Conservation (phyloP, 805 yeast species). For the Hanseniaspora valbyensis region DNA sequence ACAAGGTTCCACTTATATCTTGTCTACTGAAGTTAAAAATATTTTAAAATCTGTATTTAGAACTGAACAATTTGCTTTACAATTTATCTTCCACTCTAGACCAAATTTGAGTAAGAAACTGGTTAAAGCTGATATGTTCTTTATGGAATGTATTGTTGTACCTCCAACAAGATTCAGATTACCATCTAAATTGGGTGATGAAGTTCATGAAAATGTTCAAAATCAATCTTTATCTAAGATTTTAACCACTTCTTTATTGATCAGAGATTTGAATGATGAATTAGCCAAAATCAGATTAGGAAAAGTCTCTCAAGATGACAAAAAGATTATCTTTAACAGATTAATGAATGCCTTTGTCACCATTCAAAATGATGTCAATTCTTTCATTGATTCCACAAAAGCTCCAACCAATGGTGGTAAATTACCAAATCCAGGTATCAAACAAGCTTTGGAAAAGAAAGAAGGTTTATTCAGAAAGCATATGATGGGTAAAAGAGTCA, state of each 20-base stretch:
- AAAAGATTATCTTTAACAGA: constrained; percentile 69
- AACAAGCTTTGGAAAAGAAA: constrained; percentile 94
- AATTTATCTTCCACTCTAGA: constrained; percentile 69
- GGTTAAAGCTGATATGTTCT: constrained; percentile 70
- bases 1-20: constrained; percentile 71
- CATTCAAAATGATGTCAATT: constrained; percentile 88
- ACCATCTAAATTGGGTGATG: constrained; percentile 96
- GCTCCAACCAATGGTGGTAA: constrained; percentile 59
- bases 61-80: constrained; percentile 57
- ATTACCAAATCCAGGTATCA: constrained; percentile 81
- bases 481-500: constrained; percentile 99
- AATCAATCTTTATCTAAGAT: constrained; percentile 77
- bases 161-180: constrained; percentile 95
- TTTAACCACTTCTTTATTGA: constrained; percentile 65
- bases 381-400: constrained; percentile 83
- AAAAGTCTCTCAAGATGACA: constrained; percentile 52
- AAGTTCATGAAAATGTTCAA: constrained; percentile 86
- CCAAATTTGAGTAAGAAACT: constrained; percentile 42
- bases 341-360: constrained; percentile 94
- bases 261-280: constrained; percentile 82
- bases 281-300: constrained; percentile 52
- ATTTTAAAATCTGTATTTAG: constrained; percentile 64
- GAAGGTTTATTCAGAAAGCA: constrained; percentile 97
- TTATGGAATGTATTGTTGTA: constrained; percentile 76
- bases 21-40: constrained; percentile 78